phyloP scores from a whole-genome alignment of 108 stramenopile species.

The Stephanodiscus triporus region DNA sequence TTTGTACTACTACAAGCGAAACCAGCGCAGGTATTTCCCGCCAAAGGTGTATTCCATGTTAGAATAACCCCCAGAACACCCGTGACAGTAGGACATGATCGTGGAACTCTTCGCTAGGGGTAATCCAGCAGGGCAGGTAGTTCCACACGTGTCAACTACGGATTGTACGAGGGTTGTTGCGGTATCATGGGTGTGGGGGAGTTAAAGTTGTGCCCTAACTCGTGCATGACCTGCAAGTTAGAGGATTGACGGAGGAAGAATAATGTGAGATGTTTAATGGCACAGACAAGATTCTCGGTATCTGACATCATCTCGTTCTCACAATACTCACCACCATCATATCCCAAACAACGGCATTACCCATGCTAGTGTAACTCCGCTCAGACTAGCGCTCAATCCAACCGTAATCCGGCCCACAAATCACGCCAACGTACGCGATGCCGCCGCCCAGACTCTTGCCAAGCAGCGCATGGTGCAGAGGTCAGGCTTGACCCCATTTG shows the following conservation, averaged over 20 bases:
- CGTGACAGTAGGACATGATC: conserved; percentile 11
- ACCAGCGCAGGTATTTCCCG: not conserved
- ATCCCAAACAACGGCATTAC: conserved; percentile 6
- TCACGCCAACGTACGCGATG: not conserved
- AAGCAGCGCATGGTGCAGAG: conserved; percentile 10
- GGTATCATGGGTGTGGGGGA: no score
- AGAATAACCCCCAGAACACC: not conserved
- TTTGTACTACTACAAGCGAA: no score
- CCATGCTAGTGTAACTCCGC: not conserved
- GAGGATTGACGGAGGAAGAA: no score
- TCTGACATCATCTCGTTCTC: no score
- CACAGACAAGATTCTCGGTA: not conserved
- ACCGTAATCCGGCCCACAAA: not conserved
- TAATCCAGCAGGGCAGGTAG: not conserved
- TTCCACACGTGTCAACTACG: conserved; percentile 12
- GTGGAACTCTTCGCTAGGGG: not conserved
- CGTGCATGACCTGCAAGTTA: no score
- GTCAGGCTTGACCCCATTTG: not conserved
- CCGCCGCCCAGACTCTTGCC: not conserved
- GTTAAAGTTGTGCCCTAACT: not conserved
- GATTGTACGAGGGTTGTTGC: no score
- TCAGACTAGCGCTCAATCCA: not conserved
- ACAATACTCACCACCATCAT: not conserved
- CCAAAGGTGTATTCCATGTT: conserved; percentile 13
- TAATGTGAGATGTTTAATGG: not conserved